Evolutionary conservation across 306 rosid genomes (phyloP).

Genomic region (Prunus dulcis): DNA sequence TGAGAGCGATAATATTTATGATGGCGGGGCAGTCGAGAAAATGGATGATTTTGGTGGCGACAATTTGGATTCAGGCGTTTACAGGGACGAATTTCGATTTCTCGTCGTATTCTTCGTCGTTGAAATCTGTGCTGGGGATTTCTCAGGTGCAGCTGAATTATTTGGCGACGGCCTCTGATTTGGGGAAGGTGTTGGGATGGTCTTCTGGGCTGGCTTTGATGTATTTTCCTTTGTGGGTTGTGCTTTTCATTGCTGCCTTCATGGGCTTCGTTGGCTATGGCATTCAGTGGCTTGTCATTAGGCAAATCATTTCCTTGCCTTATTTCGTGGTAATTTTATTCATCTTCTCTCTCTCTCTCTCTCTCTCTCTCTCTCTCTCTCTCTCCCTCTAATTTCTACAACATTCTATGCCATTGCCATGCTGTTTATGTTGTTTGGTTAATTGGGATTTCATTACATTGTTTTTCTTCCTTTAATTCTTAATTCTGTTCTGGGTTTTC

Average conservation of each 20-base stretch:
- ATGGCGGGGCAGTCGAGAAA: slow-evolving; percentile 85
- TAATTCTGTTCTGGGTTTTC: too few relatives aligned
- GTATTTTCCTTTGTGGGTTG: slow-evolving; percentile 55
- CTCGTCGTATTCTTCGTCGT: slow-evolving; percentile 73
- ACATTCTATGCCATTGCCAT: background rate
- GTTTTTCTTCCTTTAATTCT: too few relatives aligned
- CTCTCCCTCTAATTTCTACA: background rate
- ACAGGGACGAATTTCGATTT: slow-evolving; percentile 92
- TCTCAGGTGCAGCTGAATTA: slow-evolving; percentile 82
- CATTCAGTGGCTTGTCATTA: slow-evolving; percentile 73
- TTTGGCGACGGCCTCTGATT: slow-evolving; percentile 75
- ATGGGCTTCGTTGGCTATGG: slow-evolving; percentile 79
- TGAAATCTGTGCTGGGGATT: slow-evolving; percentile 61
- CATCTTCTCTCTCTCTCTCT: too few relatives aligned
- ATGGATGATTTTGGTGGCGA: slow-evolving; percentile 82
- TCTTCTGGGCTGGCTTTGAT: slow-evolving; percentile 74
- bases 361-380: too few relatives aligned
- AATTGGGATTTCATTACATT: background rate
- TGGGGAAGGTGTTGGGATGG: slow-evolving; percentile 90
- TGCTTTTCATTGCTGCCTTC: slow-evolving; percentile 71
- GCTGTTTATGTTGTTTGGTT: background rate
- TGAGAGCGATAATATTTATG: background rate
- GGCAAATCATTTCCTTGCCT: slow-evolving; percentile 48
- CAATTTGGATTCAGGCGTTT: slow-evolving; percentile 90
- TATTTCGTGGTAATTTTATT: slow-evolving; percentile 61